Conservation (phyloP, 768 basidiomycete genomes). For the Mycena rebaudengoi region DNA sequence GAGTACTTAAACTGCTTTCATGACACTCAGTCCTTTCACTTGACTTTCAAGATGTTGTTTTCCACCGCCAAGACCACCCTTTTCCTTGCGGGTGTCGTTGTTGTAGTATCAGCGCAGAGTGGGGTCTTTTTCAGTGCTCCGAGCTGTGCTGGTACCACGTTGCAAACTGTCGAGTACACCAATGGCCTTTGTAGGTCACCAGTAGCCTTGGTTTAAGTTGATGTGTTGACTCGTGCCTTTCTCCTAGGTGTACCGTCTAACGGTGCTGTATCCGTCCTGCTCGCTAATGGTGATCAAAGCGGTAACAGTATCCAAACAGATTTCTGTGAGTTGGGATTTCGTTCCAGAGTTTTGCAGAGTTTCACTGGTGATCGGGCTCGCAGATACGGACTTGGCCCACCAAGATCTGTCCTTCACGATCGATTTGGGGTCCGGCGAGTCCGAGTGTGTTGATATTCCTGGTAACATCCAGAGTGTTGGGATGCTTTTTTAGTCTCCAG, state of each 20-base stretch:
- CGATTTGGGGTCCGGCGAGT: background rate
- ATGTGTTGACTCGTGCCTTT: background rate
- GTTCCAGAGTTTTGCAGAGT: background rate
- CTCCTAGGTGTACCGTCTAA: background rate
- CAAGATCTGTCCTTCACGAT: background rate
- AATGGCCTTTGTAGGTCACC: background rate
- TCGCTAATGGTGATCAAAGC: background rate
- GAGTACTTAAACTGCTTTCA: background rate
- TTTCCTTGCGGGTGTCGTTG: background rate
- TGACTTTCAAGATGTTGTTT: background rate
- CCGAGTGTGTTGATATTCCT: background rate
- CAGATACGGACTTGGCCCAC: background rate
- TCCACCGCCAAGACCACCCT: background rate
- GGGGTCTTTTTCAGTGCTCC: background rate
- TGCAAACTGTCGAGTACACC: constrained; percentile 1
- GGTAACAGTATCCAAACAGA: background rate
- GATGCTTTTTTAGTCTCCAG: too few relatives aligned
- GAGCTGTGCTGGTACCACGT: background rate
- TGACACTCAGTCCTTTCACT: background rate
- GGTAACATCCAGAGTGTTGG: constrained; percentile 1
- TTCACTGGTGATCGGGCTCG: background rate
- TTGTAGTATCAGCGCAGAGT: background rate
- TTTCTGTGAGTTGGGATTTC: constrained; percentile 1
- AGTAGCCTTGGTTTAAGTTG: background rate
- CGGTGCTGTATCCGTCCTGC: background rate